Conservation (phyloP, 129 eudicot genomes). For the Lactuca sativa region DNA sequence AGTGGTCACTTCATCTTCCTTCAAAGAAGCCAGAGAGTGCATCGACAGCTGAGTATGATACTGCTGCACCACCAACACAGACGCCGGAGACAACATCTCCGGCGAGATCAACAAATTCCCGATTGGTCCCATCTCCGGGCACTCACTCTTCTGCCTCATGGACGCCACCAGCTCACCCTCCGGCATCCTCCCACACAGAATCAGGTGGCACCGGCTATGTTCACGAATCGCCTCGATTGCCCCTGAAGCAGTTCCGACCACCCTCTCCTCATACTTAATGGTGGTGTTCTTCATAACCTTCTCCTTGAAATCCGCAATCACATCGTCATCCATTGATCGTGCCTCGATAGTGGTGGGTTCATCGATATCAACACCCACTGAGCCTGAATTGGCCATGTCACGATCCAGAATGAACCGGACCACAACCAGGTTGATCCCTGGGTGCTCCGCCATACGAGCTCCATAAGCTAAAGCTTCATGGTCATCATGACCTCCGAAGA, state of each 20-base stretch:
- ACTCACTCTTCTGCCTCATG: slow-evolving; percentile 46
- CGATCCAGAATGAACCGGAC: slow-evolving; percentile 58
- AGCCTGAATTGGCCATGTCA: slow-evolving; percentile 22
- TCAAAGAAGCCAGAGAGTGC: slow-evolving; percentile 51
- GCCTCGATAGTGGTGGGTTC: slow-evolving; percentile 41
- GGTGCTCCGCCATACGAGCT: slow-evolving; percentile 91
- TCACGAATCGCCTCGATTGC: slow-evolving; percentile 38
- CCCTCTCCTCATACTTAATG: slow-evolving; percentile 54
- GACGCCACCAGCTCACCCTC: slow-evolving; percentile 63
- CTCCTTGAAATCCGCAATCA: slow-evolving; percentile 46
- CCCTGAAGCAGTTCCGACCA: slow-evolving; percentile 32
- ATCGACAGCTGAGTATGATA: slow-evolving; percentile 51
- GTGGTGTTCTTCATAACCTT: slow-evolving; percentile 33
- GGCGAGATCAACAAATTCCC: slow-evolving; percentile 56
- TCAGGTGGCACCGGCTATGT: slow-evolving; percentile 44
- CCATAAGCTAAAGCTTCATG: slow-evolving; percentile 88
- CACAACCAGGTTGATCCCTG: slow-evolving; percentile 66
- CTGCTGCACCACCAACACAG: slow-evolving; percentile 82
- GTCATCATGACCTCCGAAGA: slow-evolving; percentile 95
- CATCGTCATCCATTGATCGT: slow-evolving; percentile 46
- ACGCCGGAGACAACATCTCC: slow-evolving; percentile 47
- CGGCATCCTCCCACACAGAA: slow-evolving; percentile 81
- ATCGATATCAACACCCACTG: slow-evolving; percentile 41
- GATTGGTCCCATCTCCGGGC: slow-evolving; percentile 77
- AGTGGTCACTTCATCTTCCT: slow-evolving; percentile 36